phyloP scores from a whole-genome alignment of 1,284 basidiomycete genomes.

The Papiliotrema nemorosa region DNA sequence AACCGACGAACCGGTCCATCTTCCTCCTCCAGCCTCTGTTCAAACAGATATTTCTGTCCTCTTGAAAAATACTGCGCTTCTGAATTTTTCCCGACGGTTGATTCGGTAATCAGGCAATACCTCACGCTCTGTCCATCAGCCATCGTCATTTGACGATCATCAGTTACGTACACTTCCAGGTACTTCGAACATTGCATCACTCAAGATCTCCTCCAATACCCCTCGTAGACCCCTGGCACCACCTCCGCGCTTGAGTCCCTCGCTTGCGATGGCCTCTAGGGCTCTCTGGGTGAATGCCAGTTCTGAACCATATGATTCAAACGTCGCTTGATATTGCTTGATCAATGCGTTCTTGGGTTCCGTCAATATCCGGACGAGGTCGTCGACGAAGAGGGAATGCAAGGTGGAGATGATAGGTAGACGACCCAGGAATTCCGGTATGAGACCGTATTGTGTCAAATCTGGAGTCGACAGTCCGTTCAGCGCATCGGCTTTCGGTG shows the following conservation, averaged over 20 bases:
- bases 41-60: constrained; percentile 57
- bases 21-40: constrained; percentile 57
- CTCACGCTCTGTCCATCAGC: constrained; percentile 53
- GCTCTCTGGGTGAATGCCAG: constrained; percentile 49
- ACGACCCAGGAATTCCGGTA: constrained; percentile 90
- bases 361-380: constrained; percentile 82
- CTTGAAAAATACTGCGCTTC: constrained; percentile 61
- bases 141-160: background rate
- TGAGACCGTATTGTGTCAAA: constrained; percentile 83
- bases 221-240: constrained; percentile 85
- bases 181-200: constrained; percentile 84
- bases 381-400: constrained; percentile 64
- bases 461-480: constrained; percentile 55
- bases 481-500: constrained; percentile 5
- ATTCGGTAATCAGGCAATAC: constrained; percentile 61
- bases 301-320: constrained; percentile 50
- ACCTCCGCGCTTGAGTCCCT: constrained; percentile 73
- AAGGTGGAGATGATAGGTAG: constrained; percentile 83
- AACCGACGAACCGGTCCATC: constrained; percentile 36
- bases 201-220: constrained; percentile 81
- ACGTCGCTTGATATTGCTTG: constrained; percentile 81
- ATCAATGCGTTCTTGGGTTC: constrained; percentile 87
- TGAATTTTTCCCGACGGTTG: constrained; percentile 55
- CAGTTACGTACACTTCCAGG: constrained; percentile 75
- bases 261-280: constrained; percentile 64